These are phyloP conservation scores for Parmales sp. DNA, from an alignment of 108 stramenopile genomes.

Conservation along the genomic window DNA sequence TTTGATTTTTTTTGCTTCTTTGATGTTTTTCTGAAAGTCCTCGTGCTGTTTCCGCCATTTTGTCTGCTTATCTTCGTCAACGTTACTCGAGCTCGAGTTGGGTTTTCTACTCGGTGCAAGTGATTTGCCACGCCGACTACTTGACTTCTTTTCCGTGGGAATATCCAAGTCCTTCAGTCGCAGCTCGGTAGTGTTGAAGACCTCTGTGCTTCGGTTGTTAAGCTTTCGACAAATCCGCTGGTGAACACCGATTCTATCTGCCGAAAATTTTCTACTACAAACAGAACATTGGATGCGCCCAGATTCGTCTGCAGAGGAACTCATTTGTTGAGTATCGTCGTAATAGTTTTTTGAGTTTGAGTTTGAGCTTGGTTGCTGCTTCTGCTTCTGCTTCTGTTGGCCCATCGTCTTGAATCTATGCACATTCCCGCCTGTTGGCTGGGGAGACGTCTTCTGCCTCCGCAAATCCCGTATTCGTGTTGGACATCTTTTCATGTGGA, in stretches of 20 bases:
- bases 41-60: background rate
- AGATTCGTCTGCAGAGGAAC: background rate
- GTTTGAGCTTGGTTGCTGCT: background rate
- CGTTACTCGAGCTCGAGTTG: too few species aligned
- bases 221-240: background rate
- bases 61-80: background rate
- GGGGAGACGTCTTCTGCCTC: background rate
- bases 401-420: background rate
- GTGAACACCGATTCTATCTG: background rate
- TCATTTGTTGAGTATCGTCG: background rate
- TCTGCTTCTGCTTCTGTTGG: background rate
- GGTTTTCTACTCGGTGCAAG: background rate
- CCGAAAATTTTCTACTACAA: background rate
- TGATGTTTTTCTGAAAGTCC: background rate
- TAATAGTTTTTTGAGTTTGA: background rate
- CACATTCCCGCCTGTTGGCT: background rate
- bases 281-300: background rate
- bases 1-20: background rate
- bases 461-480: background rate
- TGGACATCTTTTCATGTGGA: background rate
- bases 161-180: constrained; percentile 1
- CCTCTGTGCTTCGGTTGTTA: background rate
- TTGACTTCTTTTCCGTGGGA: background rate
- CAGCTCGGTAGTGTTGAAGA: too few species aligned
- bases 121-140: background rate